Evolutionary conservation across 495 filamentous ascomycete genomes (phyloP).

Genomic region (Lichina pygmaea): DNA sequence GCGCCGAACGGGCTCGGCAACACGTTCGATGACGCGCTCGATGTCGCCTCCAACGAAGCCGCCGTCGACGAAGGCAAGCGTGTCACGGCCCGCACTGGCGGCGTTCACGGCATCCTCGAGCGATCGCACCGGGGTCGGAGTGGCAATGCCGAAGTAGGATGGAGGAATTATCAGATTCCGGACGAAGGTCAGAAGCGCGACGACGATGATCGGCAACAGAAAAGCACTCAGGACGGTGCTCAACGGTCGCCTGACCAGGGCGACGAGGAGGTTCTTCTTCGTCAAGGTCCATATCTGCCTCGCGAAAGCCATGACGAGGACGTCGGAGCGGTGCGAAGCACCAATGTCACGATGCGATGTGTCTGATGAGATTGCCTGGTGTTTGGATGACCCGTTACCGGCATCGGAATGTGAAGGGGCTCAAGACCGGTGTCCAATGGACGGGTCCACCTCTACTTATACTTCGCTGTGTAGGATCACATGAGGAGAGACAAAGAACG

Average conservation of each 20-base stretch:
- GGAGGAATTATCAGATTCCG: constrained; percentile 40
- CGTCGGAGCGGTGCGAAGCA: no score
- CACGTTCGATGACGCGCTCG: constrained; percentile 33
- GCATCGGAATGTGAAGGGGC: no score
- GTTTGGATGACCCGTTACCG: no score
- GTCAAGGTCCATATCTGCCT: constrained; percentile 48
- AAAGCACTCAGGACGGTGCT: constrained; percentile 42
- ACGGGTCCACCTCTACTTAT: no score
- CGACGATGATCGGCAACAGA: constrained; percentile 15
- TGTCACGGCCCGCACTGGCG: constrained; percentile 20
- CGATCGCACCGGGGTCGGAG: constrained; percentile 25
- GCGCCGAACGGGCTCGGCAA: constrained; percentile 21
- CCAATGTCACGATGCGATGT: no score
- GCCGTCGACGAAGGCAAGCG: constrained; percentile 57
- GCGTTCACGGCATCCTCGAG: constrained; percentile 28
- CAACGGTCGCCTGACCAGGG: constrained; percentile 31
- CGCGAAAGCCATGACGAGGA: constrained; percentile 23
- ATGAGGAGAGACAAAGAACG: no score
- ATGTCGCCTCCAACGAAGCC: constrained; percentile 44
- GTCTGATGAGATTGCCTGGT: no score
- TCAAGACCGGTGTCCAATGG: no score
- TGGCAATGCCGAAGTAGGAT: constrained; percentile 38
- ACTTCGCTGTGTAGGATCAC: no score
- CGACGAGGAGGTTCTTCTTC: constrained; percentile 47
- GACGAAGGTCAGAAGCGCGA: constrained; percentile 34